These are phyloP conservation scores for Fusarium longipes DNA, from an alignment of 2,329 filamentous ascomycete genomes.

Conservation along the genomic window DNA sequence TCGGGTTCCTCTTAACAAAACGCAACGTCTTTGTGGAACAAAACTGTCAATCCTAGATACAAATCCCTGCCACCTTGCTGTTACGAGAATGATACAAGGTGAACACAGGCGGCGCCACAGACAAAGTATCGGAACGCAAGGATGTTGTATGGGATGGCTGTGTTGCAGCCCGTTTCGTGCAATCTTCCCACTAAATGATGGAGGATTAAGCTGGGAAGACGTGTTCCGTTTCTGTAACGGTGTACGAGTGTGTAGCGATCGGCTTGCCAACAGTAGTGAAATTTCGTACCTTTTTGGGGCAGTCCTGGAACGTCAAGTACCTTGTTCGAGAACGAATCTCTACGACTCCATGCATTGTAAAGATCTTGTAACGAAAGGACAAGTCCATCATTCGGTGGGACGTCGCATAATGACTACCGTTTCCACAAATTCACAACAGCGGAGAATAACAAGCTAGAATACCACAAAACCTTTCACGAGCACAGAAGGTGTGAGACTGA, in stretches of 20 bases:
- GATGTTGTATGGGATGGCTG: not conserved
- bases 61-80: conserved; percentile 15
- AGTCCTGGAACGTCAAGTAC: not conserved
- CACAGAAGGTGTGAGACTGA: not conserved
- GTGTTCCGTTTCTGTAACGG: conserved; percentile 6
- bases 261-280: not conserved
- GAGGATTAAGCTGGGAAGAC: conserved; percentile 1
- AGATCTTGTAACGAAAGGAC: not conserved
- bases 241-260: not conserved
- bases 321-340: not conserved
- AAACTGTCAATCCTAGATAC: conserved; percentile 13
- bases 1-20: not conserved
- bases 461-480: not conserved
- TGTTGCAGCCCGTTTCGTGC: conserved; percentile 24
- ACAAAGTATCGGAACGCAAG: conserved; percentile 3
- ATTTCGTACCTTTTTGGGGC: not conserved
- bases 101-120: conserved; percentile 1
- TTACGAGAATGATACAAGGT: conserved; percentile 7
- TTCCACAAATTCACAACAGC: conserved; percentile 30
- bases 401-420: not conserved
- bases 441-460: conserved; percentile 33
- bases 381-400: not conserved
- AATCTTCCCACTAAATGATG: not conserved
- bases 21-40: conserved; percentile 25
- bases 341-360: not conserved